A percentile compares a stretch with the other conserved stretches of the same genome.
phyloP scores from a whole-genome alignment of 208 protist species.

The Trypanosoma cruzi region DNA sequence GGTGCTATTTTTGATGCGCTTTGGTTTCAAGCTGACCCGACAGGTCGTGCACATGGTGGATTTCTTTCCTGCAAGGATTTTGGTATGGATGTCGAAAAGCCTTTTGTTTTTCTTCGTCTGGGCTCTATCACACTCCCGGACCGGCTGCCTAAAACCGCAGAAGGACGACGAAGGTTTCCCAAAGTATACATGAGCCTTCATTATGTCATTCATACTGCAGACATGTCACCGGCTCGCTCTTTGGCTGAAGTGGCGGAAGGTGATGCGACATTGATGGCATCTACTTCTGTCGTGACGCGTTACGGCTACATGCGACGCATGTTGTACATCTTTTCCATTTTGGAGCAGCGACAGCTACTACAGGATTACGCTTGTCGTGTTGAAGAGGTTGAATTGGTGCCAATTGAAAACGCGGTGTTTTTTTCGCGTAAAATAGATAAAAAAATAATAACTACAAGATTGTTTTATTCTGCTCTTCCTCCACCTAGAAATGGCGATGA shows the following conservation, averaged over 20 bases:
- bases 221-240: constrained; percentile 24
- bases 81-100: constrained; percentile 9
- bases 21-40: constrained; percentile 73
- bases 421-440: constrained; percentile 21
- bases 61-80: constrained; percentile 34
- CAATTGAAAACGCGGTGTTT: constrained; percentile 46
- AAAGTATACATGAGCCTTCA: constrained; percentile 19
- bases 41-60: constrained; percentile 43
- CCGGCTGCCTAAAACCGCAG: constrained; percentile 15
- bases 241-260: constrained; percentile 19
- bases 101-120: constrained; percentile 46
- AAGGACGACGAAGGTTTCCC: constrained; percentile 21
- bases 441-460: not conserved
- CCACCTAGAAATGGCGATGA: not conserved
- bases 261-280: not conserved
- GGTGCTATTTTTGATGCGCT: constrained; percentile 63
- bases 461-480: not conserved
- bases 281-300: constrained; percentile 31
- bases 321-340: constrained; percentile 45
- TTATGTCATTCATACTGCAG: constrained; percentile 14
- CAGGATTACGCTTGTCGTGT: constrained; percentile 61
- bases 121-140: constrained; percentile 35
- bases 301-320: constrained; percentile 41
- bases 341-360: constrained; percentile 57
- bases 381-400: constrained; percentile 44